Evolutionary conservation across 2,329 filamentous ascomycete genomes (phyloP), one percentile per base, ranked within the genome.

Genomic region (Venturia pyrina): DNA sequence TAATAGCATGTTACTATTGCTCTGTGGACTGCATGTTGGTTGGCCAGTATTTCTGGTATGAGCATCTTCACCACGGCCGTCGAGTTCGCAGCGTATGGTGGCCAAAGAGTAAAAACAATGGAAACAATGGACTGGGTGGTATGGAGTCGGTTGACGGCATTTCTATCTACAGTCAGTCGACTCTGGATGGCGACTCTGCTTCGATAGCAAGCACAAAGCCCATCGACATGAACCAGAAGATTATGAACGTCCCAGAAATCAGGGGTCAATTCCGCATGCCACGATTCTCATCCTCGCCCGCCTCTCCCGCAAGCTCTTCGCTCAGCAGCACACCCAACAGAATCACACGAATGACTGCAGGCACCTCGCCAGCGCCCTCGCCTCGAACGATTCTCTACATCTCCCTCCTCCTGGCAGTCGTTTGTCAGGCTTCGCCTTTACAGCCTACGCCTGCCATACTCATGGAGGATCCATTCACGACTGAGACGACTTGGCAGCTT

Each of bases 31-130:
- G 86, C 40, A 80, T 83, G 44, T 76, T 89, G 37, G 84, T 87
- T 8, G 76, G 79, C 44, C 87, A 89, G 75, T 88, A 85, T 77
- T 76, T 87, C 46, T 89, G 86, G 85, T 89, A 89, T 70, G 85
- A 85, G 63, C 78, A 83, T 67, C 72, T 85, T 67, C 80, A 82
- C 70, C 78, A 82, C 65, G 80, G 79, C 60, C 74, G 79, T 65
- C 77, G 79, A 24, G 69, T 80, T 40, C 73, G 77, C n/a, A 71
- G 72, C 37, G 69, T 75, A 8, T 74, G 73, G 72, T 69, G 71
- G 63, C 69, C 44, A 13, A 60, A 60, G 46, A 32, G 32, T 34
- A 66, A 62, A 40, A 15, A 62, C 21, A 66, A 65, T 21, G 15
- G 40, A 3, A 44, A 62, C 7, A 59, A 65, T 48, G 37, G 37